Evolutionary conservation across 2,329 filamentous ascomycete genomes (phyloP), one percentile per base, ranked within the genome.

Genomic region (Diaporthe longicolla): DNA sequence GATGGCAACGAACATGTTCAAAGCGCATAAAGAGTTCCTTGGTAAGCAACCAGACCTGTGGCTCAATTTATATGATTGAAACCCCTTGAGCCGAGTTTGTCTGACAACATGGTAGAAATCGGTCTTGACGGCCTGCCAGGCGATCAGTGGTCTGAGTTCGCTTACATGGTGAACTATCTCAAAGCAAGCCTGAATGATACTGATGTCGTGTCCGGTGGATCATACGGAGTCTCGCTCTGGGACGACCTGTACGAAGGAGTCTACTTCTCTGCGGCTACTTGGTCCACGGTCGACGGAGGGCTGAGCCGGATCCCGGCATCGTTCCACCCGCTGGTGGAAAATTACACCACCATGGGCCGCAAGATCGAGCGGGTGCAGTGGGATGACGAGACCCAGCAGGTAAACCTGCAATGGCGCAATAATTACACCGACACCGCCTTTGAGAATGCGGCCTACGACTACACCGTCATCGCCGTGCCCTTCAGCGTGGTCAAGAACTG

Each of bases 111-210:
- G 19, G 13, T 40, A 73, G 78, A 80, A 26, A 80, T 78, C 35
- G 85, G 85, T 1, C 78, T 84, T 0, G 79, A 78, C 21, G 84
- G 83, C 10, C 77, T 84, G 7, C 89, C 88, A 2, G 87, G 91
- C 24, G 91, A 93, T 78, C 84, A 89, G 69, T 93, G 89, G 87
- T 92, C 90, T 17, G 91, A 93, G 77, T 89, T 90, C 29, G 89
- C 85, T 0, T 93, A 91, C 76, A 82, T 93, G 71, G 86, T 87
- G 24, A 90, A 93, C 79, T 86, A 88, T 43, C 84, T 93, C 13
- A 86, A 87, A 19, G 85, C 85, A 19, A 84, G 82, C 52, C 82
- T 87, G 15, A 90, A 91, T 77, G 86, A 87, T 76, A 90, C 88
- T 1, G 89, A 92, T 76, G 82, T 88, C 8, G 78, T 81, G 9